phyloP scores from a whole-genome alignment of 495 filamentous ascomycete species.

The Apiosordaria backusii region DNA sequence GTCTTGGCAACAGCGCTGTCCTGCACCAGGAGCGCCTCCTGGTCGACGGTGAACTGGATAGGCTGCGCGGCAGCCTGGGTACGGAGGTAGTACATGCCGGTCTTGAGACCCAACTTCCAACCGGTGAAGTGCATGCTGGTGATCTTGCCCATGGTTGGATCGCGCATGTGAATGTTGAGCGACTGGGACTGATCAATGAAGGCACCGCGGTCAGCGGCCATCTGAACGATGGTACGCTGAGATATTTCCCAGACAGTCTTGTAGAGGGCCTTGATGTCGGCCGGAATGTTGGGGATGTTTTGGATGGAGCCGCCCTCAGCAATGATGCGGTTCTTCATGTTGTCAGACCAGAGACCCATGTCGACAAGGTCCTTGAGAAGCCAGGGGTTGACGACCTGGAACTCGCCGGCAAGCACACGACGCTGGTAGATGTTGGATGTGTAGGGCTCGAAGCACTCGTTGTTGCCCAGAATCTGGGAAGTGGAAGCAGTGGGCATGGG shows the following conservation, averaged over 20 bases:
- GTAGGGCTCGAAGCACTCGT: conserved; percentile 99
- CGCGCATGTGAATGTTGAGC: conserved; percentile 98
- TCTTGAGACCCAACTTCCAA: conserved; percentile 98
- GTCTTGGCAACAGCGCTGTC: conserved; percentile 76
- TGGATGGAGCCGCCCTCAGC: conserved; percentile 94
- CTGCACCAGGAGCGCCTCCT: conserved; percentile 85
- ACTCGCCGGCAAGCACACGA: conserved; percentile 95
- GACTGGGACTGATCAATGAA: conserved; percentile 99
- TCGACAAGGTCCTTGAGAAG: conserved; percentile 96
- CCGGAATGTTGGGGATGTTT: conserved; percentile 91
- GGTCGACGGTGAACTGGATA: conserved; percentile 99
- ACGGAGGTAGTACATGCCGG: conserved; percentile 99
- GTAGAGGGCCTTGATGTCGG: conserved; percentile 94
- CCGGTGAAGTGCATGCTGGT: conserved; percentile 99
- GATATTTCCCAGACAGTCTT: conserved; percentile 99
- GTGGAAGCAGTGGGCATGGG: conserved; percentile 98
- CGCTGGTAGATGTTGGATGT: conserved; percentile 99
- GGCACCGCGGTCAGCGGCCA: conserved; percentile 96
- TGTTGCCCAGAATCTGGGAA: conserved; percentile 95
- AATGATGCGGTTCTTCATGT: conserved; percentile 99
- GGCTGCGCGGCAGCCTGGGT: conserved; percentile 95
- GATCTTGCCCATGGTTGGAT: conserved; percentile 99
- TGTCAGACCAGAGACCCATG: conserved; percentile 96
- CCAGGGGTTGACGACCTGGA: conserved; percentile 99
- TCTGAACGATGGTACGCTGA: conserved; percentile 91